A percentile compares a stretch with the other conserved stretches of the same genome.
phyloP scores from a whole-genome alignment of 2,329 filamentous ascomycete species.

The Pezicula radicicola region DNA sequence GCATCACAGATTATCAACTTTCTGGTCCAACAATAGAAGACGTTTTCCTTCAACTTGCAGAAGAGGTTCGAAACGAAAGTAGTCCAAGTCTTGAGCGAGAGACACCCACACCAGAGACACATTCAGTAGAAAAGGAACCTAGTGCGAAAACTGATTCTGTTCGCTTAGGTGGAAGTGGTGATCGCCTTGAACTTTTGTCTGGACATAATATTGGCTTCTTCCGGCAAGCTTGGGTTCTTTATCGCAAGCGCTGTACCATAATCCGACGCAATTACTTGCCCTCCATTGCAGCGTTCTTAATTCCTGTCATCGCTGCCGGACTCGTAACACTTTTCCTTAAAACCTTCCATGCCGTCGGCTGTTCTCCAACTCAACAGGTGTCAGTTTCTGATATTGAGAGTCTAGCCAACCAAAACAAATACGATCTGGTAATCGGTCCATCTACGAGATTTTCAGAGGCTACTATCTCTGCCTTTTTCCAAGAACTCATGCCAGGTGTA shows the following conservation, averaged over 20 bases:
- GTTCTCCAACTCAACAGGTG: conserved; percentile 46
- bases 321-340: conserved; percentile 75
- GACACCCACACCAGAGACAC: conserved; percentile 4
- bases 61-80: conserved; percentile 65
- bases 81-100: conserved; percentile 11
- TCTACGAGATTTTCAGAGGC: conserved; percentile 34
- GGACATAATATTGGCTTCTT: conserved; percentile 68
- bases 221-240: conserved; percentile 70
- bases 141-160: conserved; percentile 3
- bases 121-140: conserved; percentile 25
- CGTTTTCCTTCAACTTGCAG: conserved; percentile 82
- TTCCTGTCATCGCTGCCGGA: conserved; percentile 77
- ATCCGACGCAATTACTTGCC: conserved; percentile 76
- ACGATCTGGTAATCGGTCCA: conserved; percentile 39
- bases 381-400: conserved; percentile 33
- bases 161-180: conserved; percentile 3
- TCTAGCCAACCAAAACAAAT: conserved; percentile 14
- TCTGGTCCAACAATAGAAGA: conserved; percentile 90
- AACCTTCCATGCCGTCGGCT: conserved; percentile 47
- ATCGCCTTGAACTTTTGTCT: conserved; percentile 55
- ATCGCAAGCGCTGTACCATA: conserved; percentile 74
- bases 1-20: conserved; percentile 76
- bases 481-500: conserved; percentile 18
- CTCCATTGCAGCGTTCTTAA: conserved; percentile 68
- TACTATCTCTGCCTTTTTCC: conserved; percentile 17